These are phyloP conservation scores for Aquanectria penicillioides DNA, from an alignment of 2,329 filamentous ascomycete species.

Conservation along the genomic window DNA sequence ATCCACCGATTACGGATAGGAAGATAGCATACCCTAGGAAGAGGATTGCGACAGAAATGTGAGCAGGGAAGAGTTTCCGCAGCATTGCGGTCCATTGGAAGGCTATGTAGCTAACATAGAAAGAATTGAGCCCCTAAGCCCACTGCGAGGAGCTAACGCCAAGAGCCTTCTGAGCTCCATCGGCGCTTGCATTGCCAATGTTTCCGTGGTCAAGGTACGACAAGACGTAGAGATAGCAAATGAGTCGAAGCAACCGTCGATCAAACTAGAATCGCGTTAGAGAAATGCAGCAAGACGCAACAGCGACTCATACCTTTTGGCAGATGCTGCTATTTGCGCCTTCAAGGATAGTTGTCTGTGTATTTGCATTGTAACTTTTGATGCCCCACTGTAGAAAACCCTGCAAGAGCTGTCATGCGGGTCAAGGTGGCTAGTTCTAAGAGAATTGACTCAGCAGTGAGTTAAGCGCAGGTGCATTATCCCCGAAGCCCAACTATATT, in stretches of 20 bases:
- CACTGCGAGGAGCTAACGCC: slow-evolving; percentile 21
- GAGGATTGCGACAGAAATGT: slow-evolving; percentile 23
- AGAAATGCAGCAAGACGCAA: no score
- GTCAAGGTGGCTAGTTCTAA: no score
- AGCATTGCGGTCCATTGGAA: slow-evolving; percentile 36
- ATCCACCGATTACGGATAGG: not conserved
- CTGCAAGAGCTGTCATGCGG: no score
- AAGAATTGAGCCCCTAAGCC: slow-evolving; percentile 35
- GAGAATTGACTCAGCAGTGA: no score
- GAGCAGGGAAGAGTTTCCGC: slow-evolving; percentile 32
- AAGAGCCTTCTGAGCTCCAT: slow-evolving; percentile 25
- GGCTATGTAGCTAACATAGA: slow-evolving; percentile 30
- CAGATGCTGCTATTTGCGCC: no score
- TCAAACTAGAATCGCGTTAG: no score
- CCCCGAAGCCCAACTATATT: no score
- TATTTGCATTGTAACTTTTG: no score
- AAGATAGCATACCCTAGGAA: slow-evolving; percentile 24
- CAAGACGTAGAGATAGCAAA: slow-evolving; percentile 33
- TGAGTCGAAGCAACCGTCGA: slow-evolving; percentile 24
- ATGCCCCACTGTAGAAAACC: no score
- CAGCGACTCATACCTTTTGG: no score
- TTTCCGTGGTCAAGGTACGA: slow-evolving; percentile 36
- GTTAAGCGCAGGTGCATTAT: no score
- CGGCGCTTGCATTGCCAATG: slow-evolving; percentile 35
- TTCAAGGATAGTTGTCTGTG: no score